A percentile compares a stretch with the other conserved stretches of the same genome.
Conservation (phyloP, 495 filamentous ascomycete species). For the Cercophora newfieldiana region DNA sequence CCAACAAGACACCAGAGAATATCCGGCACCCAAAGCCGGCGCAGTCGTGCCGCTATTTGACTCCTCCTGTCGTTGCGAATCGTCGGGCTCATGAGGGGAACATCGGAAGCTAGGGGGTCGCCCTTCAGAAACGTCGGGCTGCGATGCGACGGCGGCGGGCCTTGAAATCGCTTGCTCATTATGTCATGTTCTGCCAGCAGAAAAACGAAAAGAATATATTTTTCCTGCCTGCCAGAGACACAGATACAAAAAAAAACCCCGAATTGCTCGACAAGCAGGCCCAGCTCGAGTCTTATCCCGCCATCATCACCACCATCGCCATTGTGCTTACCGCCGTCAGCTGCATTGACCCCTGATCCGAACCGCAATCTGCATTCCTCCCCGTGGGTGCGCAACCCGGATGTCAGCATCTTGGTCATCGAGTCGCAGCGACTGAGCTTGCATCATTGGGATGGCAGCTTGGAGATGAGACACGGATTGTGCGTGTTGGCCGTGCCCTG, state of each 20-base stretch:
- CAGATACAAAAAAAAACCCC: background rate
- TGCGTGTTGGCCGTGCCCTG: background rate
- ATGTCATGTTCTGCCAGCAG: conserved; percentile 3
- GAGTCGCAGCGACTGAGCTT: background rate
- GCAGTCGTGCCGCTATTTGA: background rate
- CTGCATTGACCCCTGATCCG: background rate
- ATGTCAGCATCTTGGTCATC: background rate
- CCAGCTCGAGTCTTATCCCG: background rate
- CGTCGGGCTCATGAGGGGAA: background rate
- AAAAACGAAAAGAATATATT: background rate
- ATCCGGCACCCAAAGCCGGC: background rate
- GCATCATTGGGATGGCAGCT: background rate
- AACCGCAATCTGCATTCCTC: background rate
- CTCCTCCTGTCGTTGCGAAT: background rate
- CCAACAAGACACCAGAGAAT: background rate
- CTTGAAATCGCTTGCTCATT: background rate
- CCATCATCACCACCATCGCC: background rate
- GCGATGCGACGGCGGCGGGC: background rate
- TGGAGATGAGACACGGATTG: background rate
- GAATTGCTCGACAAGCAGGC: background rate
- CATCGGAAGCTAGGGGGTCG: background rate
- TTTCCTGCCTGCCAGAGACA: background rate
- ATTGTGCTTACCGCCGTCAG: background rate
- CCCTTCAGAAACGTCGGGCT: background rate
- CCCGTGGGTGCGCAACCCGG: background rate